Conservation (phyloP, 106 monocot genomes). For the Ottelia alismoides region DNA sequence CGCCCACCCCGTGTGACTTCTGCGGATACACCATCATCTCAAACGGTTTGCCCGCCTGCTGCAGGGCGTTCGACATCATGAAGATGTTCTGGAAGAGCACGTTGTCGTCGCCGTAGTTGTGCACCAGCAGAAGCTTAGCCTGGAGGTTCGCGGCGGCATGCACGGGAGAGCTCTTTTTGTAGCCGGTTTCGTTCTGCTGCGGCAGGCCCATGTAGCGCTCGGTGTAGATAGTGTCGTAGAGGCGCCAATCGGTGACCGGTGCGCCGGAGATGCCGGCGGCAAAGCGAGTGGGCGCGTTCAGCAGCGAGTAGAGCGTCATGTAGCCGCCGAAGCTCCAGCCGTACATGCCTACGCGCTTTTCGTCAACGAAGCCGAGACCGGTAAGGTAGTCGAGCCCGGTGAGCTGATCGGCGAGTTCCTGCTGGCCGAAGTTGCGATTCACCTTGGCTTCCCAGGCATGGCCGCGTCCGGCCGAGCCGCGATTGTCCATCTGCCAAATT, state of each 20-base stretch:
- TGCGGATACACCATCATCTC: conserved; percentile 89
- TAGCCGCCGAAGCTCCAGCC: conserved; percentile 99
- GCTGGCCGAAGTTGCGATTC: conserved; percentile 58
- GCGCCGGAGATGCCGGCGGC: conserved; percentile 73
- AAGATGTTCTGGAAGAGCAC: conserved; percentile 95
- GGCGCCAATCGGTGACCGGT: conserved; percentile 90
- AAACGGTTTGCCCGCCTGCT: conserved; percentile 62
- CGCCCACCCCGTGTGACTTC: too few relatives aligned
- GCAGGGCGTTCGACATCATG: conserved; percentile 69
- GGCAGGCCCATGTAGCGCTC: conserved; percentile 96
- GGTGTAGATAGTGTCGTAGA: conserved; percentile 93
- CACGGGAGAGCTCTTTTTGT: conserved; percentile 64
- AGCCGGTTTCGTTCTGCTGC: conserved; percentile 27
- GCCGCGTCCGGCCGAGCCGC: conserved; percentile 82
- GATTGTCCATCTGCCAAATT: conserved; percentile 72
- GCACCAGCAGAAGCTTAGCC: conserved; percentile 74
- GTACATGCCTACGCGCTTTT: conserved; percentile 63
- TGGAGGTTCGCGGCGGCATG: conserved; percentile 51
- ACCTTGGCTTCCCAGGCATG: conserved; percentile 59
- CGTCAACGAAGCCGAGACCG: conserved; percentile 51
- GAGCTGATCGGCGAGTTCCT: conserved; percentile 82
- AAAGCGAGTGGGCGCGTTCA: conserved; percentile 62
- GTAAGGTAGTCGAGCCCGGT: conserved; percentile 78
- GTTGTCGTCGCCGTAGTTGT: conserved; percentile 95
- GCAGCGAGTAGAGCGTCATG: conserved; percentile 63